Conservation (phyloP, 148 eudicot species). For the Gaultheria prostrata region DNA sequence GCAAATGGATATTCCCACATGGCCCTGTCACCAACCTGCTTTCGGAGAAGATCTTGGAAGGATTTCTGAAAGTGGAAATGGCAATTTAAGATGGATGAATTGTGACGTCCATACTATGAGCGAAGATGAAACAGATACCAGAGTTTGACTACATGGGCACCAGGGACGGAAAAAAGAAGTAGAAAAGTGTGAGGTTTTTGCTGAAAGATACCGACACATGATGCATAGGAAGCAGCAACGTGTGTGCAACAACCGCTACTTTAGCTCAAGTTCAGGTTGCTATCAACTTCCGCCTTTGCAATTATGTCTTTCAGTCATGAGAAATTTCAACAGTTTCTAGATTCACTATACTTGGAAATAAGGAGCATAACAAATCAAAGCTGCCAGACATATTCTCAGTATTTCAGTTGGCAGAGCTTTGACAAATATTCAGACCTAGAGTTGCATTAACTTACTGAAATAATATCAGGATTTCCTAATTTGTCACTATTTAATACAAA, state of each 20-base stretch:
- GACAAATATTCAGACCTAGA: neutral
- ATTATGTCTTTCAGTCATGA: neutral
- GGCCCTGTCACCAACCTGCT: constrained; percentile 87
- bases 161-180: neutral
- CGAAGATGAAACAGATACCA: neutral
- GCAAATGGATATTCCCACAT: constrained; percentile 99
- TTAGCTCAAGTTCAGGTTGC: neutral
- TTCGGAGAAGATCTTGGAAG: constrained; percentile 84
- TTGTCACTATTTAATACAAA: neutral
- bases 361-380: neutral
- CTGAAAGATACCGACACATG: neutral
- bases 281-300: neutral
- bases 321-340: neutral
- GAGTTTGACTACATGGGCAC: neutral
- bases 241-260: neutral
- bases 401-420: neutral
- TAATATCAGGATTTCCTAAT: neutral
- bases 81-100: neutral
- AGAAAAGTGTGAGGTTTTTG: neutral
- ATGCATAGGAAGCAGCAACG: neutral
- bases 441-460: neutral
- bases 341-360: neutral
- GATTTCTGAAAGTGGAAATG: constrained; percentile 60
- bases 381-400: neutral
- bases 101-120: neutral